Evolutionary conservation across 1,284 basidiomycete genomes (phyloP).

Genomic region (Chalciporus sp.): DNA sequence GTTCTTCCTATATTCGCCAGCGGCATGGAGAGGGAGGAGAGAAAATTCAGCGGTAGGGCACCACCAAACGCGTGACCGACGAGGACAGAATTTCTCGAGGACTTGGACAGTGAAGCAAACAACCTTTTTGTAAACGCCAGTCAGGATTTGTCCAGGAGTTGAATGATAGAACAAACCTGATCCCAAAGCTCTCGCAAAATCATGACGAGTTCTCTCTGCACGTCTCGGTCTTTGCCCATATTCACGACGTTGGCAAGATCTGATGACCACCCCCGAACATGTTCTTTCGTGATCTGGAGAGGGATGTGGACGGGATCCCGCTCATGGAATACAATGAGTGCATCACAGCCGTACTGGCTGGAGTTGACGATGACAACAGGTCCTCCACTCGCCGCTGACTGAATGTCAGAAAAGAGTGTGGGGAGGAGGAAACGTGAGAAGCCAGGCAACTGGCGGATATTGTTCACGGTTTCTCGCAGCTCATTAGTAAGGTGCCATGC

Average conservation of each 20-base stretch:
- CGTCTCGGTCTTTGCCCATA: neutral
- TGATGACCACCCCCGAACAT: neutral
- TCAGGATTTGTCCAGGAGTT: too few relatives aligned
- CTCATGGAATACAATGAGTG: slow-evolving; percentile 1
- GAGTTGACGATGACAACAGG: slow-evolving; percentile 2
- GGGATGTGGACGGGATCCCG: slow-evolving; percentile 4
- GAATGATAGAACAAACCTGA: neutral
- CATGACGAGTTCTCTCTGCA: neutral
- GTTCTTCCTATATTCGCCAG: slow-evolving; percentile 1
- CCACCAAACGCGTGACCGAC: slow-evolving; percentile 10
- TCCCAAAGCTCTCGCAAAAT: slow-evolving; percentile 7
- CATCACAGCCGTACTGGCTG: slow-evolving; percentile 5
- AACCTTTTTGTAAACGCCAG: too few relatives aligned
- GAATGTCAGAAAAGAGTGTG: neutral
- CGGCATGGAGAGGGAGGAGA: slow-evolving; percentile 7
- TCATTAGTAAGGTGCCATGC: neutral
- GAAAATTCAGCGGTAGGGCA: slow-evolving; percentile 8
- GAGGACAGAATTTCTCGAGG: slow-evolving; percentile 6
- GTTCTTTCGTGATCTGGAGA: neutral
- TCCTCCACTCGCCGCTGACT: slow-evolving; percentile 1
- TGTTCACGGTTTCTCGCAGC: neutral
- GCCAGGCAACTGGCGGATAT: slow-evolving; percentile 3
- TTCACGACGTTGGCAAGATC: neutral
- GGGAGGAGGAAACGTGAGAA: neutral
- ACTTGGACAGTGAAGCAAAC: slow-evolving; percentile 7